Evolutionary conservation across 2,329 filamentous ascomycete genomes (phyloP), one percentile per base, ranked within the genome.

Genomic region (Cadophora luteo-olivacea): DNA sequence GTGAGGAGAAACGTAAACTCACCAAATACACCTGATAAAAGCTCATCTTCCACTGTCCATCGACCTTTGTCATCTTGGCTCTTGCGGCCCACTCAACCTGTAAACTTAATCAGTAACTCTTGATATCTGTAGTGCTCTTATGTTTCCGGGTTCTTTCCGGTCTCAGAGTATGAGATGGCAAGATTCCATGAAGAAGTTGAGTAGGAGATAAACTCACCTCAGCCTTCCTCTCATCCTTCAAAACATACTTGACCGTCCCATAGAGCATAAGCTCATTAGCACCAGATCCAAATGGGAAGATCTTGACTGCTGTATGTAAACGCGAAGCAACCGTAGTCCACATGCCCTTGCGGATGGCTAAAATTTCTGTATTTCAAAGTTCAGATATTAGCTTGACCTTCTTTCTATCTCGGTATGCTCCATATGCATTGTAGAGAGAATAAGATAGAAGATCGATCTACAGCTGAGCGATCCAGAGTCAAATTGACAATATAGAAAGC

Each of bases 241-340:
- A 73, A 16, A 74, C 80, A 76, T 86, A 87, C 52, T 81, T 81
- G 14, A 87, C 86, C 3, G 77, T 84, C 0, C 85, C 85, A 71
- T 83, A 82, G 4, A 87, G 72, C 85, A 88, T 87, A 22, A 85
- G 80, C 70, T 87, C 84, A 36, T 83, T 77, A 1, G 80, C 76
- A 49, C 78, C 77, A 2, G 78, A 67, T 8, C 83, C 83, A 74
- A 85, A 86, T 0, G 84, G 81, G 73, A 84, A 87, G 45, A 87
- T 80, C 77, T 84, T 83, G 0, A 77, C 64, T 0, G 83, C 80
- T 4, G 76, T 77, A 73, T 87, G 85, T 33, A 79, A 77, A 29
- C 85, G 78, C 54, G 79, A 80, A 0, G 80, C 75, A 3, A 88
- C 82, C 58, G 83, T 82, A 45, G 83, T 81, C 86, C 86, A 87